Conservation (phyloP, 306 rosid genomes). For the Gastrolobium bilobum region DNA sequence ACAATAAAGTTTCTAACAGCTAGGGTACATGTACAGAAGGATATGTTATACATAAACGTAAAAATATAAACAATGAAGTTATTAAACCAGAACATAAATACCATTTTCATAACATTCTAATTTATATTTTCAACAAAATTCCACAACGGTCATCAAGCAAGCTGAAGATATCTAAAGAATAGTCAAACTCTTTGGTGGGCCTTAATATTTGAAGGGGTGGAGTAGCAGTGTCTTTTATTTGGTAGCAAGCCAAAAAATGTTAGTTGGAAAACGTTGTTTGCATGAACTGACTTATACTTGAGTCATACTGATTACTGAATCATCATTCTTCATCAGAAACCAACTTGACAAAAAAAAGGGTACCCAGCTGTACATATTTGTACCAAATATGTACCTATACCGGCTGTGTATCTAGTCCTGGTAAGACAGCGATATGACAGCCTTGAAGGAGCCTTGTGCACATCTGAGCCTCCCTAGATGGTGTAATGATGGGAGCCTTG, state of each 20-base stretch:
- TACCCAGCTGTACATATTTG: not conserved
- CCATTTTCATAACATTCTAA: not conserved
- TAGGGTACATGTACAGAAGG: not conserved
- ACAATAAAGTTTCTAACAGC: too few species aligned
- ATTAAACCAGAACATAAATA: too few species aligned
- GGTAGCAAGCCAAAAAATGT: not conserved
- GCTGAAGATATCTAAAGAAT: not conserved
- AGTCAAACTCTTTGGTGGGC: not conserved
- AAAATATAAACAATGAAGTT: too few species aligned
- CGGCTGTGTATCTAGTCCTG: too few species aligned
- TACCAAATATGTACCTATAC: too few species aligned
- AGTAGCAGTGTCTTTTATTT: not conserved
- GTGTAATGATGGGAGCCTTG: not conserved
- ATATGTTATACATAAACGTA: too few species aligned
- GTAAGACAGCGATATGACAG: too few species aligned
- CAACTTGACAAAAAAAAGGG: not conserved
- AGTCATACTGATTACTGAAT: too few species aligned
- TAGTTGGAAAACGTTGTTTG: not conserved
- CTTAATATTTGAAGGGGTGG: not conserved
- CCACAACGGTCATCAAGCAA: not conserved
- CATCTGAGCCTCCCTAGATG: conserved; percentile 13
- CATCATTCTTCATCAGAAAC: too few species aligned
- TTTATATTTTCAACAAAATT: not conserved
- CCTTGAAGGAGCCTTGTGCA: too few species aligned
- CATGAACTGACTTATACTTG: not conserved